Base-by-base conservation (phyloP, 2,329 filamentous ascomycete genomes). In the Sporothrix mexicana region DNA sequence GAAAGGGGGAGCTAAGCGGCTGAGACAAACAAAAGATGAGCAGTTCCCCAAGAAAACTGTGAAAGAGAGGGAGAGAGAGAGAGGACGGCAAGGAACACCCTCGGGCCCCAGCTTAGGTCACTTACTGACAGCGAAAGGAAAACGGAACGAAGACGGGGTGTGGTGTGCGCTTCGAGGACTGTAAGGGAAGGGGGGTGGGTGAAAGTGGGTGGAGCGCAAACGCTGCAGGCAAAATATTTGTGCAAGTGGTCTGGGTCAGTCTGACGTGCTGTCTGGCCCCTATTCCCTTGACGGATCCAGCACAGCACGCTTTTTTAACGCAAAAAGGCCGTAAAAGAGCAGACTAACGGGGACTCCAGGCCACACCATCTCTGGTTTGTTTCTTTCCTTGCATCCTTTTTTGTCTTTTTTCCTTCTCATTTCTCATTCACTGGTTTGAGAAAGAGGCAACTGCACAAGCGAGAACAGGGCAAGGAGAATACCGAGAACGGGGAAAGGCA, bases 11-110 rank as follows among this genome's bases (percentile, higher is more conserved):
- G 55, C 17, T 57, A 51, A 70, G 71, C 71, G 71, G 71, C 71
- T 73, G 71, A 73, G 71, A 72, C 71, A 72, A 49, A 47, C 55
- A 72, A 57, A 57, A 64, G 61, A 72, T 45, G 49, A 66, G 70
- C 62, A 47, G 59, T 64, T 55, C 47, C 30, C 64, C 20, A 68
- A 72, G 43, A 59, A 59, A 64, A 41, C 30, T 23, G 12, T 36
- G n/a, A 30, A 49, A 49, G n/a, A n/a, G n/a, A n/a, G n/a, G n/a
- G n/a, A 61, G 55, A 64, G 36, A 64, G 45, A 64, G 20, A 64
- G 55, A n/a, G 36, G 12, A 67, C 45, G 49, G 36, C 36, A 20
- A 45, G 64, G 64, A 72, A 30, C 57, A 43, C 25, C 36, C 41
- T 20, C 41, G 51, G 12, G 41, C 70, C 25, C 45, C 43, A 41